Conservation (phyloP, 305 asterid species). For the Fraxinus albicans region DNA sequence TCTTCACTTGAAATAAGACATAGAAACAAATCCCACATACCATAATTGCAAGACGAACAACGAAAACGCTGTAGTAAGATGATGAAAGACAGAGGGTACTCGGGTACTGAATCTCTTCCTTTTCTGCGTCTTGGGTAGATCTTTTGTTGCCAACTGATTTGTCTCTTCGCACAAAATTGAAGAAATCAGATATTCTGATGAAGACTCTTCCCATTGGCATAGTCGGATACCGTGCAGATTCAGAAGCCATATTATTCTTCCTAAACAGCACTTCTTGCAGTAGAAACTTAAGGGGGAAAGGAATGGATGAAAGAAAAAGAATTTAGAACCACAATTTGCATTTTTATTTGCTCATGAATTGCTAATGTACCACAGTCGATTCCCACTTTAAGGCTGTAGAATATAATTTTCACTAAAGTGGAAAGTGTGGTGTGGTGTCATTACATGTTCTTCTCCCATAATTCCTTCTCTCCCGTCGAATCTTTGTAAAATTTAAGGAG, state of each 20-base stretch:
- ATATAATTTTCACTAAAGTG: neutral
- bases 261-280: neutral
- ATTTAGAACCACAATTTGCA: neutral
- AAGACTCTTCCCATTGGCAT: constrained; percentile 33
- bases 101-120: constrained; percentile 58
- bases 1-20: neutral
- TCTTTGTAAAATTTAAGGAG: neutral
- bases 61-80: constrained; percentile 76
- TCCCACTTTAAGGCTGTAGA: constrained; percentile 25
- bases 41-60: constrained; percentile 90
- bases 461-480: neutral
- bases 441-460: constrained; percentile 30
- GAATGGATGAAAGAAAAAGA: neutral
- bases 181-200: constrained; percentile 30
- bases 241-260: constrained; percentile 27
- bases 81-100: constrained; percentile 61
- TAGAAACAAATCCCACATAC: constrained; percentile 26
- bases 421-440: constrained; percentile 24
- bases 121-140: constrained; percentile 54
- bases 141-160: constrained; percentile 34
- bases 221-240: constrained; percentile 9
- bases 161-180: constrained; percentile 28
- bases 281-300: constrained; percentile 2
- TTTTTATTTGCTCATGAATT: neutral
- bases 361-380: constrained; percentile 16